Conservation (phyloP, 2,329 filamentous ascomycete genomes). For the Dothistroma pini region DNA sequence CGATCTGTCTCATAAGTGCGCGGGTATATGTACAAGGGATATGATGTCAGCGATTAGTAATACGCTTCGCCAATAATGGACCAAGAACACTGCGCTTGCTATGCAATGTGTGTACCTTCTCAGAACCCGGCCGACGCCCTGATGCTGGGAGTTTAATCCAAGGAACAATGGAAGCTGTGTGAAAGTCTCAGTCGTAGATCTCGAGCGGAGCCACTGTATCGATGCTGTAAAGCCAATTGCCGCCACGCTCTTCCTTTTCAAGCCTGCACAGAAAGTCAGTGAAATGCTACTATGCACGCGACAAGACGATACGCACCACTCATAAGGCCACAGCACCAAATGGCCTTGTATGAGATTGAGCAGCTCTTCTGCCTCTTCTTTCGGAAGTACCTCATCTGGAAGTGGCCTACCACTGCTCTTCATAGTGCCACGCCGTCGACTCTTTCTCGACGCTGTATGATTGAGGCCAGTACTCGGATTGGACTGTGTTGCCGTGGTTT, state of each 20-base stretch:
- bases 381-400: constrained; percentile 72
- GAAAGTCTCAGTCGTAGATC: constrained; percentile 60
- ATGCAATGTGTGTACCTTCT: not conserved
- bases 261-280: constrained; percentile 51
- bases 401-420: constrained; percentile 60
- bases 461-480: constrained; percentile 15
- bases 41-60: not conserved
- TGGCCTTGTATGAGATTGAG: constrained; percentile 80
- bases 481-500: constrained; percentile 31
- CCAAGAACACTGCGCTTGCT: constrained; percentile 4
- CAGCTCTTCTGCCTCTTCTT: constrained; percentile 75
- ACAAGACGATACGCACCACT: constrained; percentile 58
- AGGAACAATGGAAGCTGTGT: not conserved
- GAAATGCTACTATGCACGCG: not conserved
- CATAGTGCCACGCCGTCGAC: constrained; percentile 66
- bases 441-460: constrained; percentile 48
- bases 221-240: constrained; percentile 95
- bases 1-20: not conserved
- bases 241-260: constrained; percentile 81
- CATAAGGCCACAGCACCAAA: constrained; percentile 88
- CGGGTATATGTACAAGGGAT: not conserved
- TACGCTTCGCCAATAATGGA: not conserved
- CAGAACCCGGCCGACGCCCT: not conserved
- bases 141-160: not conserved
- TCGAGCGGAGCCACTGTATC: constrained; percentile 94